A percentile compares a stretch with the other conserved stretches of the same genome.
Conservation (phyloP, 805 yeast species). For the Monosporozyma servazzii region DNA sequence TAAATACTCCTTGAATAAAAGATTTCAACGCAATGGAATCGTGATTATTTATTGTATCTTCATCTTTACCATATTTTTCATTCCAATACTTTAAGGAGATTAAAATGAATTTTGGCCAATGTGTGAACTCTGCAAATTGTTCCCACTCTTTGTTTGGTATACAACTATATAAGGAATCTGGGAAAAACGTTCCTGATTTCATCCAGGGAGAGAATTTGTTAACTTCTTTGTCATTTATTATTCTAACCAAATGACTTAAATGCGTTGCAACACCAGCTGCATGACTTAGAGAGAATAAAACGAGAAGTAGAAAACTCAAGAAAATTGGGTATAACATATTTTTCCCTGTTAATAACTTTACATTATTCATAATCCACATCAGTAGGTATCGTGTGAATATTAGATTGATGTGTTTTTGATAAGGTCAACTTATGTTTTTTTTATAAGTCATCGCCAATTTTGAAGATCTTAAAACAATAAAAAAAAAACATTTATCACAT, state of each 20-base stretch:
- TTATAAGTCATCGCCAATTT: too few relatives aligned
- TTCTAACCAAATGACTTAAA: conserved; percentile 14
- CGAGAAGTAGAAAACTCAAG: not conserved
- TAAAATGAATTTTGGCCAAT: conserved; percentile 60
- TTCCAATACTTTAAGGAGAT: conserved; percentile 38
- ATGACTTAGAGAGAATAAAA: not conserved
- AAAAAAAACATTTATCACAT: too few relatives aligned
- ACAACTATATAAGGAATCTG: conserved; percentile 61
- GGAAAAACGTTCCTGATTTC: conserved; percentile 59
- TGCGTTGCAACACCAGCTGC: conserved; percentile 22
- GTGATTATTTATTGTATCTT: conserved; percentile 3
- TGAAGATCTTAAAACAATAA: too few relatives aligned
- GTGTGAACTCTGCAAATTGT: conserved; percentile 46
- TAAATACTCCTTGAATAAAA: conserved; percentile 47
- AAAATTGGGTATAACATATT: not conserved
- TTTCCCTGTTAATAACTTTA: too few relatives aligned
- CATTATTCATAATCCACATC: too few relatives aligned
- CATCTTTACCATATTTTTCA: conserved; percentile 18
- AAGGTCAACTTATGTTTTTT: too few relatives aligned
- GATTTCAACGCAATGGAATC: conserved; percentile 36
- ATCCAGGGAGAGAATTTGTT: conserved; percentile 23
- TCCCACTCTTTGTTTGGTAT: conserved; percentile 35
- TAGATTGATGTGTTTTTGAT: too few relatives aligned
- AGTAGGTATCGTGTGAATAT: too few relatives aligned
- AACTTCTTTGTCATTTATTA: conserved; percentile 17